These are phyloP conservation scores for Furculomyces boomerangus DNA, from an alignment of 371 early-diverging fungal species.

Conservation along the genomic window DNA sequence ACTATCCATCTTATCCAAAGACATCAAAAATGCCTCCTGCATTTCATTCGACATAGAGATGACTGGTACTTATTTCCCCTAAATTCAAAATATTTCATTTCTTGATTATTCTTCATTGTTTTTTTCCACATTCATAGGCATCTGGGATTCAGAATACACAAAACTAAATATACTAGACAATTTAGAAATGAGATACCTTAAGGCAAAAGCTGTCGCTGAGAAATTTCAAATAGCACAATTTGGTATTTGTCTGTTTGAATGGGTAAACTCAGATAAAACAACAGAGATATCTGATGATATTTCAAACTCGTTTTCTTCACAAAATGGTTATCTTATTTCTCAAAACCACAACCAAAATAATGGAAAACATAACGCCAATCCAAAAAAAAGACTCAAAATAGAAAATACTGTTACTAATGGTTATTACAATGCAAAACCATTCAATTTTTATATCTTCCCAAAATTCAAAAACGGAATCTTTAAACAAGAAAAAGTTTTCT, in stretches of 20 bases:
- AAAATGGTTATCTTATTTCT: too few relatives aligned
- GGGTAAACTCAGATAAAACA: conserved; percentile 26
- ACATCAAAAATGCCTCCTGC: conserved; percentile 53
- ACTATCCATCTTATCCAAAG: conserved; percentile 34
- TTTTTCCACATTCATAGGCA: not conserved
- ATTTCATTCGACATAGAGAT: conserved; percentile 75
- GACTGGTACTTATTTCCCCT: conserved; percentile 32
- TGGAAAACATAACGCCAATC: too few relatives aligned
- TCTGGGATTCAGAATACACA: not conserved
- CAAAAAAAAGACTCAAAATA: too few relatives aligned
- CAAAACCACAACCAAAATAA: not conserved
- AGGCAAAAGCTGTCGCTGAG: conserved; percentile 34
- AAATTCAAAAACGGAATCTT: conserved; percentile 33
- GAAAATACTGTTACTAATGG: conserved; percentile 12
- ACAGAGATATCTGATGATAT: too few relatives aligned
- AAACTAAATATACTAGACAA: conserved; percentile 25
- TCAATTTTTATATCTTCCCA: conserved; percentile 81
- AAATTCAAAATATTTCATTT: not conserved
- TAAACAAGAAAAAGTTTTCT: conserved; percentile 41
- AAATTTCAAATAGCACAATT: conserved; percentile 53
- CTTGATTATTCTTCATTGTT: not conserved
- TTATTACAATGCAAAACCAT: conserved; percentile 55
- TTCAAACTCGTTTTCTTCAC: too few relatives aligned
- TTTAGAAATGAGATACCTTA: conserved; percentile 40
- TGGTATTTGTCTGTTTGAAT: conserved; percentile 59